Base-by-base conservation (phyloP, 306 rosid species). In the Urtica urens region DNA sequence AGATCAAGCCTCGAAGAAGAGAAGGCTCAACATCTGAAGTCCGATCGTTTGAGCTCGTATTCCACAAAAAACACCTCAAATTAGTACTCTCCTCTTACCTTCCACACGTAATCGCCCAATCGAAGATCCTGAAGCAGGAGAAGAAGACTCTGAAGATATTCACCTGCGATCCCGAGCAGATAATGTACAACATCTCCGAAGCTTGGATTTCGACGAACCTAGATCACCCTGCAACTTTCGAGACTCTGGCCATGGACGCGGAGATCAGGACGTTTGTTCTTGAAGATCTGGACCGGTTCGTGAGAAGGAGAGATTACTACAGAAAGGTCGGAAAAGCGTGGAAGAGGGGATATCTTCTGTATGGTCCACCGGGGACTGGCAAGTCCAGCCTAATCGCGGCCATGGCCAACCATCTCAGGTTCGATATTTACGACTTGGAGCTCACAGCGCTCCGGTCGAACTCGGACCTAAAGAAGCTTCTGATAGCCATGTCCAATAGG, bases 281-380 rank as follows among this genome's bases (percentile, higher is more conserved):
- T 9, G 58, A 24, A 6, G 96, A 86, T 33, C 70, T 86, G 2
- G 23, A 68, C 30, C 47, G 67, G 38, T 86, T 86, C 13, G 42
- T 79, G 46, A 29, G 2, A 72, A 82, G 93, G 72, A 82, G 63
- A 21, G 93, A 72, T 0, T 74, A 64, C 57, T 86, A 78, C 35
- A 67, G 71, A 40, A 65, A 67, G 20, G 79, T 82, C 3, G 96
- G 96, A 10, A 82, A 79, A 63, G 90, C 86, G 0, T 82, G 94
- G 94, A 86, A 86, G 62, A 67, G 96, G 48, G 94, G 2, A 4
- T 86, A 86, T 29, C 48, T 86, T 51, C 25, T 86, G 39, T 75
- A 81, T 24, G 96, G 96, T 0, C 94, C 96, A 0, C 96, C 96
- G 0, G 96, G 96, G 0, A 86, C 96, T 0, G 93, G 96, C 13